Evolutionary conservation across 2,329 filamentous ascomycete genomes (phyloP).

Genomic region (Exophiala phaeomuriformis): DNA sequence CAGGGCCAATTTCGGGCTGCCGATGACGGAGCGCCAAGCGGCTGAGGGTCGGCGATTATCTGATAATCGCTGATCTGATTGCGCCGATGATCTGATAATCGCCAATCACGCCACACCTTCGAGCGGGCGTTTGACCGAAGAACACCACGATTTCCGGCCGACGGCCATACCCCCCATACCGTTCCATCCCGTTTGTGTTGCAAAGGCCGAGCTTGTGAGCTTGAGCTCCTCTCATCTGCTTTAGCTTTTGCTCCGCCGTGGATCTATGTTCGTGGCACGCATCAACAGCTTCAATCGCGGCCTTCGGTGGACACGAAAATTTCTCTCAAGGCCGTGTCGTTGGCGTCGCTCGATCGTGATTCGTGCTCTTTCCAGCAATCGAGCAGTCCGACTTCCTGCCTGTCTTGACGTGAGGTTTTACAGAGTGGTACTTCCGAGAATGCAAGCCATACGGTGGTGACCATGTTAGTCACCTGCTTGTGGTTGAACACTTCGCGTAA

Average conservation of each 20-base stretch:
- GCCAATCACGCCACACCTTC: background rate
- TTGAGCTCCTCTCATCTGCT: too few relatives aligned
- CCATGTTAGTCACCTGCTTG: background rate
- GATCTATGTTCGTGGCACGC: background rate
- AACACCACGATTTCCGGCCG: too few relatives aligned
- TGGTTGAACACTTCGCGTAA: background rate
- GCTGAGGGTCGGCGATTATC: constrained; percentile 8
- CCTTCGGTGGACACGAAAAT: too few relatives aligned
- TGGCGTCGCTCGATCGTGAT: background rate
- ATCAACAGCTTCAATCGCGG: background rate
- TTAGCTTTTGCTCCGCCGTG: too few relatives aligned
- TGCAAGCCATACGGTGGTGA: background rate
- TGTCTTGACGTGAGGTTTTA: background rate
- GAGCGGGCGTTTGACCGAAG: too few relatives aligned
- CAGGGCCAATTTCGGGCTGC: constrained; percentile 1
- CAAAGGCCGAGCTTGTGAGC: too few relatives aligned
- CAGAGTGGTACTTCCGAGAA: background rate
- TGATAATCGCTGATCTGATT: constrained; percentile 15
- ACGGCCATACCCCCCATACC: too few relatives aligned
- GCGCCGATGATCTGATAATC: background rate
- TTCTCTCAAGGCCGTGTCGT: too few relatives aligned
- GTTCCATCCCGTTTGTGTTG: too few relatives aligned
- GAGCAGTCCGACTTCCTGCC: background rate
- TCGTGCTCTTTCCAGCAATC: background rate
- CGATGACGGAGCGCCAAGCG: constrained; percentile 15